Conservation (phyloP, 208 protist species). For the Porcisia hertigi region DNA sequence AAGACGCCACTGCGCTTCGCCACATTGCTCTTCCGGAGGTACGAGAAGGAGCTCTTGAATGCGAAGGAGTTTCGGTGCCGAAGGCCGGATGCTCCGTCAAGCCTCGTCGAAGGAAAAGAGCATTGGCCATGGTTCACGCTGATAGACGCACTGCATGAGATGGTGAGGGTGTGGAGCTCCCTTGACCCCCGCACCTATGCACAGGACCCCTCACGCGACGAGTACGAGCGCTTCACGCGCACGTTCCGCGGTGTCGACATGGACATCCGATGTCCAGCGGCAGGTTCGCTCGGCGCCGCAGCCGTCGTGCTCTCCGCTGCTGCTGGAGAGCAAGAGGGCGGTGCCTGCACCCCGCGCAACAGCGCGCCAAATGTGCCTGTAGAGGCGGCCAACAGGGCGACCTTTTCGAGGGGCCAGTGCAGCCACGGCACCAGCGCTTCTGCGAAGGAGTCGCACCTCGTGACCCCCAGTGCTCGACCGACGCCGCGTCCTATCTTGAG, state of each 20-base stretch:
- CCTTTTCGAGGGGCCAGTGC: not conserved
- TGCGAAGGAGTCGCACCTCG: slow-evolving; percentile 32
- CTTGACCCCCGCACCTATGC: slow-evolving; percentile 38
- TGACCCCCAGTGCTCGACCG: slow-evolving; percentile 78
- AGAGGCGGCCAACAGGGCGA: slow-evolving; percentile 1
- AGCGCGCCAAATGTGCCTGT: slow-evolving; percentile 12
- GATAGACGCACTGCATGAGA: slow-evolving; percentile 67
- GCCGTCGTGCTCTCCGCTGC: not conserved
- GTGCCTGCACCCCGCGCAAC: slow-evolving; percentile 25
- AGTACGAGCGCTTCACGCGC: slow-evolving; percentile 36
- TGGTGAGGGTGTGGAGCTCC: slow-evolving; percentile 57
- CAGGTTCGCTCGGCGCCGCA: not conserved
- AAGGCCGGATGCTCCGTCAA: slow-evolving; percentile 38
- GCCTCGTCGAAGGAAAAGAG: slow-evolving; percentile 37
- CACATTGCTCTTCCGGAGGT: slow-evolving; percentile 34
- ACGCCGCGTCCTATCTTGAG: slow-evolving; percentile 68
- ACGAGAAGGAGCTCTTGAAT: slow-evolving; percentile 30
- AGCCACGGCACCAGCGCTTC: slow-evolving; percentile 8
- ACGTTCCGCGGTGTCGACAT: slow-evolving; percentile 28
- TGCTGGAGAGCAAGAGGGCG: slow-evolving; percentile 11
- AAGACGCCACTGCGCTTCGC: slow-evolving; percentile 67
- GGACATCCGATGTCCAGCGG: not conserved
- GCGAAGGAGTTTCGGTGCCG: slow-evolving; percentile 38
- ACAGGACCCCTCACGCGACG: slow-evolving; percentile 23
- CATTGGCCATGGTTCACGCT: slow-evolving; percentile 72